Evolutionary conservation across 2,329 filamentous ascomycete species (phyloP), one percentile per base, ranked within the genome.

Genomic region (Aspergillus sp.): DNA sequence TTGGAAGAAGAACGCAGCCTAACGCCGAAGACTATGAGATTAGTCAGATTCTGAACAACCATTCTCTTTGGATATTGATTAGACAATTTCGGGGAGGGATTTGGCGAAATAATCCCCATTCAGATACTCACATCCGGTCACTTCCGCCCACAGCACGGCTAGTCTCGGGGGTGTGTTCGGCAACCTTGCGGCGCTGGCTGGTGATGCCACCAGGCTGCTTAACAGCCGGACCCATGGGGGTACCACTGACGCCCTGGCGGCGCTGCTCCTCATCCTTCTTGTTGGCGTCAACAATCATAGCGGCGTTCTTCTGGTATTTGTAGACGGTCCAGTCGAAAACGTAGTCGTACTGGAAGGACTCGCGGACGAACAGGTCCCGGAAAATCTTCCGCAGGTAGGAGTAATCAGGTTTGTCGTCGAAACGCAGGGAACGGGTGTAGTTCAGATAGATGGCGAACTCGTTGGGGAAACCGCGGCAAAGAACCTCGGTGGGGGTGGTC

Each of bases 311-410:
- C 82, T 96, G 90, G 80, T 97, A 96, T 79, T 97, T 97, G 83
- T 96, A 97, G 64, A 97, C 93, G 51, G 93, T 98, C 93, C 93
- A 98, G 76, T 98, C 93, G 65, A 98, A 98, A 62, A 98, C 93
- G 63, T 98, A 97, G 74, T 98, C 93, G 73, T 98, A 97, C 77
- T 98, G 93, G 84, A 97, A 98, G 48, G 91, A 93, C 74, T 97
- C 93, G 54, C 93, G 90, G 60, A 98, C 93, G 66, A 98, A 98
- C 51, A 98, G 84, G 69, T 98, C 93, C 55, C 93, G 90, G 88
- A 98, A 98, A 76, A 98, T 97, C 85, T 97, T 97, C 74, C 93
- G 89, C 49, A 98, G 87, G 76, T 98, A 98, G 58, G 90, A 96
- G 79, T 98, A 98, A 73, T 98, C 93, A 35, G 93, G 93, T 85